A percentile compares a stretch with the other conserved stretches of the same genome.
These are phyloP conservation scores for Eremothecium sinecaudum DNA, from an alignment of 1,139 yeast species.

Conservation along the genomic window DNA sequence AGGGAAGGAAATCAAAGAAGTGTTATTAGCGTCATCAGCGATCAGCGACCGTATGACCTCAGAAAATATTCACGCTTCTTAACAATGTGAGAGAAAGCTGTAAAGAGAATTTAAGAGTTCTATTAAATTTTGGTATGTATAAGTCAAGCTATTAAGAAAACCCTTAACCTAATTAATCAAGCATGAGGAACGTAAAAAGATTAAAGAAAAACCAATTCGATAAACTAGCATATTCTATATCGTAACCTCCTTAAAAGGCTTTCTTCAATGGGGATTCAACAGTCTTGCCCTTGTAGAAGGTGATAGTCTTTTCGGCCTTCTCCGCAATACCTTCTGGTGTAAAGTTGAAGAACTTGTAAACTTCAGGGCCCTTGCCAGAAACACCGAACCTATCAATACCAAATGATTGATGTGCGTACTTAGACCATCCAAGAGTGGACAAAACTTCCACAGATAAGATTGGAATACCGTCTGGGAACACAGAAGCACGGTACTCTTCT, in stretches of 20 bases:
- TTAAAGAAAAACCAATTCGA: too few species aligned
- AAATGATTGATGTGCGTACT: slow-evolving; percentile 93
- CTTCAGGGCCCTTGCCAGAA: slow-evolving; percentile 81
- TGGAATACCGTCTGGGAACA: slow-evolving; percentile 92
- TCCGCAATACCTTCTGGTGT: slow-evolving; percentile 88
- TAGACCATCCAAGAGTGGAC: slow-evolving; percentile 88
- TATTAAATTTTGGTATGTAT: too few species aligned
- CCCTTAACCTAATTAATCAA: too few species aligned
- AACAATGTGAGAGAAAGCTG: too few species aligned
- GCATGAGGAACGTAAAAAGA: too few species aligned
- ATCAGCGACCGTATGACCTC: neutral
- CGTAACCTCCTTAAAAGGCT: slow-evolving; percentile 68
- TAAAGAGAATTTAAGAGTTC: too few species aligned
- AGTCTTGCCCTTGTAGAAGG: slow-evolving; percentile 71
- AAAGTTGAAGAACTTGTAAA: slow-evolving; percentile 81
- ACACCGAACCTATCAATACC: slow-evolving; percentile 97
- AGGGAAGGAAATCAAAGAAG: neutral
- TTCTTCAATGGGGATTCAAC: slow-evolving; percentile 68
- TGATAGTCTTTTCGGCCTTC: slow-evolving; percentile 72
- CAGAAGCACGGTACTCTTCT: slow-evolving; percentile 67
- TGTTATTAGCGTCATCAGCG: neutral
- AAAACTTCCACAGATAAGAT: slow-evolving; percentile 90
- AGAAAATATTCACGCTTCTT: too few species aligned
- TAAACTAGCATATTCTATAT: too few species aligned
- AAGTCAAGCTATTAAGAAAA: too few species aligned